phyloP scores from a whole-genome alignment of 768 basidiomycete species.

The Tricholoma furcatifolium region DNA sequence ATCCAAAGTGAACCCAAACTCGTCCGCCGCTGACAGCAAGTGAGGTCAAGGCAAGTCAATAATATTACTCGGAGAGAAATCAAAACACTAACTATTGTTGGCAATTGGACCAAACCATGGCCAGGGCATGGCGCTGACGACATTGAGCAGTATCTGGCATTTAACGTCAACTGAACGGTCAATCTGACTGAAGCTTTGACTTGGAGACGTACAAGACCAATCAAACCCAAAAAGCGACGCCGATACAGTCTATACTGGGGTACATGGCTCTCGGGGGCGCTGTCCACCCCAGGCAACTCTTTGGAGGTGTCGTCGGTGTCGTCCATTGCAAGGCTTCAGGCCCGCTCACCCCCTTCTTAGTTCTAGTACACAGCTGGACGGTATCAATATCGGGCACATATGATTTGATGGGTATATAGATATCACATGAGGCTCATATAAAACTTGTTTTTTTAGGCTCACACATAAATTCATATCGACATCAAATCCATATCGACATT shows the following conservation, averaged over 20 bases:
- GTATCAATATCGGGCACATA: no score
- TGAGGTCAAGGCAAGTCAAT: neutral
- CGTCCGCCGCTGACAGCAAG: slow-evolving; percentile 43
- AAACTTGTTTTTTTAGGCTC: no score
- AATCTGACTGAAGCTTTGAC: neutral
- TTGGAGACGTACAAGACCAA: slow-evolving; percentile 50
- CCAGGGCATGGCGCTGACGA: slow-evolving; percentile 65
- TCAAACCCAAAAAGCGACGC: slow-evolving; percentile 61
- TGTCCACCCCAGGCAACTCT: neutral
- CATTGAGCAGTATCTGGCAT: slow-evolving; percentile 56
- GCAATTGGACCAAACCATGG: slow-evolving; percentile 88
- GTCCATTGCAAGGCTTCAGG: neutral
- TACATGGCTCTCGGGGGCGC: neutral
- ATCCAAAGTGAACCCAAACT: slow-evolving; percentile 68
- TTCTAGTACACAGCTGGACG: no score
- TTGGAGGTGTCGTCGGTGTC: neutral
- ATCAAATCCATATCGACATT: no score
- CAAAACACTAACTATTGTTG: slow-evolving; percentile 47
- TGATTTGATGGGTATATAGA: no score
- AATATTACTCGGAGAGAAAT: neutral
- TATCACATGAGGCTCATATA: no score
- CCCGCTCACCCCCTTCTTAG: no score
- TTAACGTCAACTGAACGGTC: neutral
- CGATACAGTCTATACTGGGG: slow-evolving; percentile 63
- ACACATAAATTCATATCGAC: no score